Conservation (phyloP, 306 rosid species). For the Hippophae gyantsensis region DNA sequence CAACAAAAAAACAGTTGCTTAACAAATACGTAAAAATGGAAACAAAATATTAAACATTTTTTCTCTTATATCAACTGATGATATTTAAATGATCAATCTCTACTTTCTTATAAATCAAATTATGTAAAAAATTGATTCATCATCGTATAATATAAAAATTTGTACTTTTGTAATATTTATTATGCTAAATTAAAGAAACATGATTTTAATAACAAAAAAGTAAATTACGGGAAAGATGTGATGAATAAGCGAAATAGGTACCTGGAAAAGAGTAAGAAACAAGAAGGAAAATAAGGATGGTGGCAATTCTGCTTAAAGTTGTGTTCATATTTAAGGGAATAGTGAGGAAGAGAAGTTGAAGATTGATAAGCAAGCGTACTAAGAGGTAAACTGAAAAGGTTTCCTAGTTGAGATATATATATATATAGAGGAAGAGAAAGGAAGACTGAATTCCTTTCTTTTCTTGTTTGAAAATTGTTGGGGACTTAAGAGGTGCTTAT, state of each 20-base stretch:
- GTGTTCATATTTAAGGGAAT: conserved; percentile 30
- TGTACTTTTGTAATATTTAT: no score
- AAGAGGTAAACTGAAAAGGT: no score
- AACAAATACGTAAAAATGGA: neutral
- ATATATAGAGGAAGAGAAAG: neutral
- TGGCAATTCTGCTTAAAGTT: conserved; percentile 24
- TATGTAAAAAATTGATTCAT: no score
- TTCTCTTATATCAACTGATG: no score
- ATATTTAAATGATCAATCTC: no score
- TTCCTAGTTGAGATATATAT: neutral
- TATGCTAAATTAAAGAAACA: no score
- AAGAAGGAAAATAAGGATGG: conserved; percentile 24
- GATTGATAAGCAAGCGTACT: neutral
- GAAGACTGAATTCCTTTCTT: conserved; percentile 65
- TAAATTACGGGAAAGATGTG: neutral
- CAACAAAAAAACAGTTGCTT: conserved; percentile 18
- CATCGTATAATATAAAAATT: no score
- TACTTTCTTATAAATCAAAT: no score
- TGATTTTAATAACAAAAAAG: neutral
- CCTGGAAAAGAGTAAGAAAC: conserved; percentile 45
- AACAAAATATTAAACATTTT: no score
- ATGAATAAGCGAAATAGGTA: conserved; percentile 13
- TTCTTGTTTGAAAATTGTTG: conserved; percentile 52
- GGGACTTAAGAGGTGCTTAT: conserved; percentile 5
- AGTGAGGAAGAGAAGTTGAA: conserved; percentile 10